phyloP scores from a whole-genome alignment of 1,284 basidiomycete species.

The Ustilago loliicola region DNA sequence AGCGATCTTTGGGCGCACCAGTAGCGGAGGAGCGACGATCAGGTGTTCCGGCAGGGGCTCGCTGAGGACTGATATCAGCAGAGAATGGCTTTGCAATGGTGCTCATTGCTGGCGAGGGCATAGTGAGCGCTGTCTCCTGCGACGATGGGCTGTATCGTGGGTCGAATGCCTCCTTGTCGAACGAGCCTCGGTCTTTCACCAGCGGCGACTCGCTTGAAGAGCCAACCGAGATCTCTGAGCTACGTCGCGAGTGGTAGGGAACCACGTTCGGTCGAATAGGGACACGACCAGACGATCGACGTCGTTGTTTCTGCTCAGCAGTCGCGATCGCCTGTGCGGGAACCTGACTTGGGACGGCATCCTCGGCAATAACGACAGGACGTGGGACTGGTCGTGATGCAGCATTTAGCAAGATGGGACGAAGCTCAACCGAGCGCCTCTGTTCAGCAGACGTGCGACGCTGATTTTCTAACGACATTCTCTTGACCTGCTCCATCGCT shows the following conservation, averaged over 20 bases:
- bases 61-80: not conserved
- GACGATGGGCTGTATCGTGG: conserved; percentile 33
- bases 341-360: not conserved
- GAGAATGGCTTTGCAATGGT: conserved; percentile 11
- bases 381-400: conserved; percentile 19
- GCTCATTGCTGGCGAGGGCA: conserved; percentile 40
- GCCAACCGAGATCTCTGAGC: conserved; percentile 29
- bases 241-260: conserved; percentile 42
- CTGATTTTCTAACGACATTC: conserved; percentile 22
- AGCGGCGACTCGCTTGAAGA: conserved; percentile 34
- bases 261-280: conserved; percentile 41
- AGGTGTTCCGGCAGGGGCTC: not conserved
- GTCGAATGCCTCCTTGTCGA: conserved; percentile 30
- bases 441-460: conserved; percentile 32
- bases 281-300: conserved; percentile 25
- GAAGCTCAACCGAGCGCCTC: conserved; percentile 39
- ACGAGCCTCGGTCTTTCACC: conserved; percentile 21
- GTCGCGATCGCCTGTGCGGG: not conserved
- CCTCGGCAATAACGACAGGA: not conserved
- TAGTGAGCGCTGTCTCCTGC: conserved; percentile 42
- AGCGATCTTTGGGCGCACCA: conserved; percentile 18
- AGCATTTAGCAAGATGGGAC: conserved; percentile 44
- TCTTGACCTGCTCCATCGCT: conserved; percentile 8
- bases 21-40: conserved; percentile 13
- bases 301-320: conserved; percentile 20